These are phyloP conservation scores for Macrocybe gigantea DNA, from an alignment of 768 basidiomycete genomes.

Conservation along the genomic window DNA sequence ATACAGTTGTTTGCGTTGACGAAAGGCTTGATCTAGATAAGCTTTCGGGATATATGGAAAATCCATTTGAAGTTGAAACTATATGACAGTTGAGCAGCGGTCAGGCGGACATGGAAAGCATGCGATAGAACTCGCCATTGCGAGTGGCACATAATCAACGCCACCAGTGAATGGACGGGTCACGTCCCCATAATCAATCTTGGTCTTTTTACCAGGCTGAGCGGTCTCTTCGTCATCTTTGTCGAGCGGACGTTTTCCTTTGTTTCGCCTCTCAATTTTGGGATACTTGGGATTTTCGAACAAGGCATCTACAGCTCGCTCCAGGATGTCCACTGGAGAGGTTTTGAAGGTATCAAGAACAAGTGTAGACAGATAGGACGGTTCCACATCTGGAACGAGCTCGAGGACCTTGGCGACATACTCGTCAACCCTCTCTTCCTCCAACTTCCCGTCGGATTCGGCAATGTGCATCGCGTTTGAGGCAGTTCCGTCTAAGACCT, in stretches of 20 bases:
- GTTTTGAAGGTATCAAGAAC: conserved; percentile 36
- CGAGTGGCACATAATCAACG: conserved; percentile 40
- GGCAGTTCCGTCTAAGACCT: too few relatives aligned
- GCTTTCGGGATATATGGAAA: conserved; percentile 55
- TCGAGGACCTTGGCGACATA: conserved; percentile 51
- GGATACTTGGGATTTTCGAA: conserved; percentile 62
- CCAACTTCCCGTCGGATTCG: too few relatives aligned
- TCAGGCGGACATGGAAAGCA: conserved; percentile 1
- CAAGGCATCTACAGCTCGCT: conserved; percentile 51
- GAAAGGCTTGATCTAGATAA: conserved; percentile 43
- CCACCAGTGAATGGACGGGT: conserved; percentile 41
- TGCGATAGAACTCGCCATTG: conserved; percentile 36
- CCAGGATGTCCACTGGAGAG: conserved; percentile 33
- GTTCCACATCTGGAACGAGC: conserved; percentile 66
- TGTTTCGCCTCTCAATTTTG: conserved; percentile 33
- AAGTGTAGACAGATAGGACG: conserved; percentile 44
- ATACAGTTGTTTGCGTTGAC: conserved; percentile 41
- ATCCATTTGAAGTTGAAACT: conserved; percentile 49
- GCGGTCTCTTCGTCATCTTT: conserved; percentile 22
- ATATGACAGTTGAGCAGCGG: not conserved
- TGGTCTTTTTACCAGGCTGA: conserved; percentile 27
- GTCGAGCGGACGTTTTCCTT: conserved; percentile 26
- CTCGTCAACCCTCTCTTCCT: too few relatives aligned
- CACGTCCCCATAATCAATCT: conserved; percentile 48
- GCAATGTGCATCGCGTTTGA: too few relatives aligned